phyloP scores from a whole-genome alignment of 176 grass and related monocot species.

The Pharus latifolius region DNA sequence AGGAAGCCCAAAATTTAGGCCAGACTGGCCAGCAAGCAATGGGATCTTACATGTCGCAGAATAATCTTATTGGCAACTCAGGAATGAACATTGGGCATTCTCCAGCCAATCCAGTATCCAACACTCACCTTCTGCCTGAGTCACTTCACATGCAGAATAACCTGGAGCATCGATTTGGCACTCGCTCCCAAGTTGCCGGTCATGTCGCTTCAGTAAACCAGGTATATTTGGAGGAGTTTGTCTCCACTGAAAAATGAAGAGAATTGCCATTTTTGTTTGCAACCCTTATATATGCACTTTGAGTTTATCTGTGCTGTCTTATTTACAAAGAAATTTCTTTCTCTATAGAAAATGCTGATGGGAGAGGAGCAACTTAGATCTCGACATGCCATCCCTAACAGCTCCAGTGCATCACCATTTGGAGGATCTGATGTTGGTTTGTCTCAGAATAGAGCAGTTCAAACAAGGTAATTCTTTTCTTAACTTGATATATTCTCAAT shows the following conservation, averaged over 20 bases:
- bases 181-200: conserved; percentile 31
- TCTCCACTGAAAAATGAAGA: background rate
- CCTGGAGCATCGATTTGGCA: conserved; percentile 44
- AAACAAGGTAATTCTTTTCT: conserved; percentile 54
- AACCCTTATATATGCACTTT: background rate
- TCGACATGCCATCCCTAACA: conserved; percentile 33
- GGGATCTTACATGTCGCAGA: conserved; percentile 45
- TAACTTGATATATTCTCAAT: background rate
- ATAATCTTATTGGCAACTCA: conserved; percentile 37
- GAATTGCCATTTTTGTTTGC: background rate
- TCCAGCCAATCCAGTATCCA: conserved; percentile 27
- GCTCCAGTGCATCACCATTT: conserved; percentile 40
- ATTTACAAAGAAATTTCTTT: conserved; percentile 12
- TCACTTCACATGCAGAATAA: conserved; percentile 46
- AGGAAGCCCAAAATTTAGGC: conserved; percentile 16
- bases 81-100: conserved; percentile 49
- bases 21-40: conserved; percentile 40
- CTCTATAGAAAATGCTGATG: conserved; percentile 47
- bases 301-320: background rate
- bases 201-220: conserved; percentile 48
- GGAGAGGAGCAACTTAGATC: conserved; percentile 54
- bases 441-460: conserved; percentile 56
- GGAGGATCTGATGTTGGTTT: conserved; percentile 46
- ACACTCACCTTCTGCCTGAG: conserved; percentile 31
- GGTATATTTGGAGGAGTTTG: conserved; percentile 28